A percentile compares a stretch with the other conserved stretches of the same genome.
phyloP scores from a whole-genome alignment of 768 basidiomycete species.

The Psilocybe subaeruginosa region DNA sequence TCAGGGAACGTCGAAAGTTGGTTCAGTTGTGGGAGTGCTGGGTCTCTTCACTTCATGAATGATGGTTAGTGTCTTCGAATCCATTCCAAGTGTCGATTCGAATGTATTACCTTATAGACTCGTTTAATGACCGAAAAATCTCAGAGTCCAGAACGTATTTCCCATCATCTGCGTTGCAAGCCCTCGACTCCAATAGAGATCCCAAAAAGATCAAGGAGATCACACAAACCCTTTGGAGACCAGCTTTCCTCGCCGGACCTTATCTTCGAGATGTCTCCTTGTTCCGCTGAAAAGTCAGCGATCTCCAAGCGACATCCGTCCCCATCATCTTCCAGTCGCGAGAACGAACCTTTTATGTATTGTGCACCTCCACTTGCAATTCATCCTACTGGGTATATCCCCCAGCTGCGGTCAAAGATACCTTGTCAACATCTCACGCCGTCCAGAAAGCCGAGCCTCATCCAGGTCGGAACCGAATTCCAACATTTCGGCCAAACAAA shows the following conservation, averaged over 20 bases:
- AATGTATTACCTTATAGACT: conserved; percentile 13
- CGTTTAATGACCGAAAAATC: conserved; percentile 14
- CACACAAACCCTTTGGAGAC: conserved; percentile 26
- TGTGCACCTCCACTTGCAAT: conserved; percentile 33
- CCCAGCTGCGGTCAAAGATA: conserved; percentile 11
- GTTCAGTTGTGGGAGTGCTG: background rate
- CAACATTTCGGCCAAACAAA: background rate
- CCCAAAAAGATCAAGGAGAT: conserved; percentile 35
- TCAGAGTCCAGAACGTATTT: conserved; percentile 21
- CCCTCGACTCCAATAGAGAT: conserved; percentile 51
- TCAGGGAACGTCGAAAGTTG: background rate
- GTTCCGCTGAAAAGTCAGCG: conserved; percentile 30
- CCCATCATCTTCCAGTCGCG: conserved; percentile 20
- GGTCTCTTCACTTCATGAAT: background rate
- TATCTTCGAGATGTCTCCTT: conserved; percentile 58
- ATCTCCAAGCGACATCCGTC: conserved; percentile 22
- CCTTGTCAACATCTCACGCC: conserved; percentile 14
- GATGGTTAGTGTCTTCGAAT: conserved; percentile 17
- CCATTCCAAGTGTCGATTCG: background rate
- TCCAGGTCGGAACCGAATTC: conserved; percentile 7
- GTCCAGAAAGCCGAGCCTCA: conserved; percentile 9
- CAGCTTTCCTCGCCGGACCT: conserved; percentile 46
- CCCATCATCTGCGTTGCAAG: conserved; percentile 22
- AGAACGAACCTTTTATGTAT: conserved; percentile 43
- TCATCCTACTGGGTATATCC: conserved; percentile 6